A percentile compares a stretch with the other conserved stretches of the same genome.
phyloP scores from a whole-genome alignment of 305 asterid species.

The Solanum hybrid region DNA sequence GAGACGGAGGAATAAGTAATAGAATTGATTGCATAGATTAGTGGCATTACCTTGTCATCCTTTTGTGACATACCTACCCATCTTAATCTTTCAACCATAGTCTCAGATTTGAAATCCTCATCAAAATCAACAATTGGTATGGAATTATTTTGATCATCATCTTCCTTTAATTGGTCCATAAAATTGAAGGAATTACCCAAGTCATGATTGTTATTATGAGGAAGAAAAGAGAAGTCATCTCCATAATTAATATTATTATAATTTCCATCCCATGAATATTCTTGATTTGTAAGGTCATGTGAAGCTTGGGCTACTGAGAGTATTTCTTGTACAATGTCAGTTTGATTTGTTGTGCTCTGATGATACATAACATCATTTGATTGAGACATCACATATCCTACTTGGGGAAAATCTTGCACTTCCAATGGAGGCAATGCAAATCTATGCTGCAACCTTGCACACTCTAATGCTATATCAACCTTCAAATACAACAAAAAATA shows the following conservation, averaged over 20 bases:
- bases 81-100: conserved; percentile 45
- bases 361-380: conserved; percentile 4
- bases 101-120: conserved; percentile 28
- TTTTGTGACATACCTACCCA: conserved; percentile 53
- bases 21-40: background rate
- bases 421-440: conserved; percentile 31
- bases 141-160: conserved; percentile 17
- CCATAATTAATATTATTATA: conserved; percentile 15
- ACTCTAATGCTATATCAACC: conserved; percentile 38
- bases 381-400: conserved; percentile 9
- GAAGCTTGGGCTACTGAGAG: conserved; percentile 85
- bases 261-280: conserved; percentile 28
- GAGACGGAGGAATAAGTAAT: background rate
- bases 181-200: conserved; percentile 18
- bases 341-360: conserved; percentile 7
- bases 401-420: conserved; percentile 32
- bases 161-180: conserved; percentile 27
- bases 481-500: background rate
- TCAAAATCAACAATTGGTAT: conserved; percentile 42
- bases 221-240: conserved; percentile 58
- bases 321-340: conserved; percentile 54
- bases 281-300: conserved; percentile 49
- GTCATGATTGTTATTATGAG: conserved; percentile 18
- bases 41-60: conserved; percentile 50
- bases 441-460: conserved; percentile 42